Percentiles rank a stretch among this genome's conserved stretches.
These are phyloP conservation scores for Nymphaea thermarum DNA, from an alignment of 164 flowering plant genomes.

Conservation along the genomic window DNA sequence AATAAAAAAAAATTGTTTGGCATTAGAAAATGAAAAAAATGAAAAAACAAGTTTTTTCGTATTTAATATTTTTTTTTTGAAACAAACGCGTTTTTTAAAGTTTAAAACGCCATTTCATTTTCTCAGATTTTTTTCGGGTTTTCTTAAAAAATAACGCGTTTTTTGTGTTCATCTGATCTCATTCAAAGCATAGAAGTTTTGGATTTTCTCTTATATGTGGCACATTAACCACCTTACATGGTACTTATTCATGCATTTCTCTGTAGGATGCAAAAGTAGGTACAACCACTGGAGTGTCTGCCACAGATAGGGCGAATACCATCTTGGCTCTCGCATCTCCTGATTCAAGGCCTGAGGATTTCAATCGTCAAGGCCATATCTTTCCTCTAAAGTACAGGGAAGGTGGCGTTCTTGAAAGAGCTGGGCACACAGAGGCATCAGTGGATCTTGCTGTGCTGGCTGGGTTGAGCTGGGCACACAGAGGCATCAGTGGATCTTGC, in stretches of 20 bases:
- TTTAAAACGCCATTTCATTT: constrained; percentile 76
- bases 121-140: no score
- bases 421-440: constrained; percentile 98
- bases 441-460: constrained; percentile 85
- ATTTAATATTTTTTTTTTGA: no score
- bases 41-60: no score
- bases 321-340: constrained; percentile 66
- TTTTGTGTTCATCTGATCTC: neutral
- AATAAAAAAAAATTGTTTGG: no score
- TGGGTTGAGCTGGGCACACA: constrained; percentile 70
- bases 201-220: neutral
- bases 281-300: constrained; percentile 95
- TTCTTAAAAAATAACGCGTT: no score
- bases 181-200: neutral
- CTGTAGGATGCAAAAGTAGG: constrained; percentile 87
- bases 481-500: constrained; percentile 97
- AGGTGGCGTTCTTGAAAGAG: constrained; percentile 94
- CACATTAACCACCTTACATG: neutral
- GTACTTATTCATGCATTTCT: neutral
- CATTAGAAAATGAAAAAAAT: no score
- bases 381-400: constrained; percentile 88
- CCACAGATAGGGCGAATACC: constrained; percentile 80
- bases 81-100: no score
- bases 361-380: constrained; percentile 93
- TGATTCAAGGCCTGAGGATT: constrained; percentile 79